These are phyloP conservation scores for Cyclotella cryptica DNA, from an alignment of 108 stramenopile genomes.

Conservation along the genomic window DNA sequence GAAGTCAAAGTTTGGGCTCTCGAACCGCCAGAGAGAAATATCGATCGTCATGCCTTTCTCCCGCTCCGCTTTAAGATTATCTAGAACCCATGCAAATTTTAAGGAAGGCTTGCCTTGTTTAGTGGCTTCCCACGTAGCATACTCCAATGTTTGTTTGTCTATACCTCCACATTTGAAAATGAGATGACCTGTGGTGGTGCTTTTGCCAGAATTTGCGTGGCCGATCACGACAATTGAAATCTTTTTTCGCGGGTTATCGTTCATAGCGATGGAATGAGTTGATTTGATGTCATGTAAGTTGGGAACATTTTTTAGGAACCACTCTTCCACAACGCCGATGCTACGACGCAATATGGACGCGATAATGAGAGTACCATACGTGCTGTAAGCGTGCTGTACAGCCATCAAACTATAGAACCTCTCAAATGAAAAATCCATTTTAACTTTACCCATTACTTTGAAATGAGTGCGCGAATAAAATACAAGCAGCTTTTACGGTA, in stretches of 20 bases:
- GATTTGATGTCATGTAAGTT: slow-evolving; percentile 6
- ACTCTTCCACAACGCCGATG: too few species aligned
- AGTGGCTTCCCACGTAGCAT: slow-evolving; percentile 91
- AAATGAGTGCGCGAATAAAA: too few species aligned
- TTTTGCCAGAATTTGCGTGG: slow-evolving; percentile 95
- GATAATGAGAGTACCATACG: too few species aligned
- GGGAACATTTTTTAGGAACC: neutral
- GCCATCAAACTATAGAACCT: too few species aligned
- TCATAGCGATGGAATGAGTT: neutral
- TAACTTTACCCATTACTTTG: too few species aligned
- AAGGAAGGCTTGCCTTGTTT: slow-evolving; percentile 79
- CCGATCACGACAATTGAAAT: slow-evolving; percentile 84
- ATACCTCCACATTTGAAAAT: slow-evolving; percentile 85
- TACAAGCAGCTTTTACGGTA: too few species aligned
- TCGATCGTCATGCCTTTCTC: slow-evolving; percentile 99
- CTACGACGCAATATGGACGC: too few species aligned
- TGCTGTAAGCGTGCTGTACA: too few species aligned
- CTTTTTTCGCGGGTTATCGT: slow-evolving; percentile 25
- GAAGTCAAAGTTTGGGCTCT: slow-evolving; percentile 89
- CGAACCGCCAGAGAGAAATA: slow-evolving; percentile 94
- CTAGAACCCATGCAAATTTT: slow-evolving; percentile 95
- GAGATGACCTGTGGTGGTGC: slow-evolving; percentile 90
- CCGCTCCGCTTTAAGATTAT: slow-evolving; percentile 98
- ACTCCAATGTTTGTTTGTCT: slow-evolving; percentile 93
- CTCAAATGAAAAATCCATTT: too few species aligned